Base-by-base conservation (phyloP, 2,329 filamentous ascomycete genomes). In the Dendryphion nanum region DNA sequence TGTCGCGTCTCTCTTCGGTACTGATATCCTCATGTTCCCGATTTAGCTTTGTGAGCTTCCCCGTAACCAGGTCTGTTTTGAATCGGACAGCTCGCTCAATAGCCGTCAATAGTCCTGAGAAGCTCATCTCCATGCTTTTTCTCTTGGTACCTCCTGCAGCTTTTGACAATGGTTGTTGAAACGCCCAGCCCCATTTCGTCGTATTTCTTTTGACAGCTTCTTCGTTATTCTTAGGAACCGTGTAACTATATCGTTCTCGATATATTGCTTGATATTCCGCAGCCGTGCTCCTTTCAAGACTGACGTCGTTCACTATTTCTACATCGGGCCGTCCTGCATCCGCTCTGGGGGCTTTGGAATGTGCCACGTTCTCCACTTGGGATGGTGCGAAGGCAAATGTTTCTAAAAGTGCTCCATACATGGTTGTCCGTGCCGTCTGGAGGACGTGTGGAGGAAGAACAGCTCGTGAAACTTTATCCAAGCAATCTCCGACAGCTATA, bases 311-410 rank as follows among this genome's bases (percentile, higher is more conserved):
- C 8, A 8, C 8, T 8, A 8, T 26, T 8, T 26, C 23, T 26
- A 26, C n/a, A 8, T 26, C n/a, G 8, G 23, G 23, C n/a, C 23
- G 8, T n/a, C n/a, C 23, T 8, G 8, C 23, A 13, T n/a, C 10
- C 16, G 29, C 29, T 8, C 10, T 16, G 12, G 10, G 29, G 10
- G 10, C 8, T 4, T 30, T 30, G 10, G 1, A 80, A 77, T 55
- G 94, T 90, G 86, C 87, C 63, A 90, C 96, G 4, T 72, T 51
- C 59, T 97, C 91, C 14, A 97, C 77, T n/a, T 84, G 66, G 18
- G 81, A 81, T 26, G 10, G 10, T 16, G 1, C 80, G 78, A 56
- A 94, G 90, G 86, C 87, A 63, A 90, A 96, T 4, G 72, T 51
- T 59, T 97, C 91, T 14, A 98, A 77, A 14, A 84, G 66, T 18